phyloP scores from a whole-genome alignment of 768 basidiomycete species.

The Boletus reticulatus region DNA sequence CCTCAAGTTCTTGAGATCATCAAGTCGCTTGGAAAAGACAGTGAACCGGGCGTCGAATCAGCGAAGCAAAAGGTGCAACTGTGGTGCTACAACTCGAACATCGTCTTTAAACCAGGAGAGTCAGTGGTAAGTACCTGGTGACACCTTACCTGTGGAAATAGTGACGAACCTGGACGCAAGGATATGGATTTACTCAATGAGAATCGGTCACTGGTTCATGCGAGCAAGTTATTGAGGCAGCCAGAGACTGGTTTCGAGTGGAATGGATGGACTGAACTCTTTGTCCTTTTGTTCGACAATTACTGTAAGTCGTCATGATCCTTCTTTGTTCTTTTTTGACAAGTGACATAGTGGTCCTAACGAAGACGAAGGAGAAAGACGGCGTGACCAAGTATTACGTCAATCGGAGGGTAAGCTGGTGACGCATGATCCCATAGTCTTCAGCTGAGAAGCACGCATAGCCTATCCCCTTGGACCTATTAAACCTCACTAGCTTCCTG shows the following conservation, averaged over 20 bases:
- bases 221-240: slow-evolving; percentile 80
- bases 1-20: slow-evolving; percentile 87
- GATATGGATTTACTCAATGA: slow-evolving; percentile 91
- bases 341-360: slow-evolving; percentile 70
- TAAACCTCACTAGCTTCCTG: slow-evolving; percentile 81
- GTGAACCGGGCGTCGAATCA: slow-evolving; percentile 80
- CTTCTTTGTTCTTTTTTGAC: slow-evolving; percentile 7
- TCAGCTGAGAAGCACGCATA: slow-evolving; percentile 29
- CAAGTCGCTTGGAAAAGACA: slow-evolving; percentile 81
- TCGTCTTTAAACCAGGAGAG: slow-evolving; percentile 80
- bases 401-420: slow-evolving; percentile 63
- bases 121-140: slow-evolving; percentile 43
- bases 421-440: not conserved
- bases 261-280: slow-evolving; percentile 89
- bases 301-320: slow-evolving; percentile 59
- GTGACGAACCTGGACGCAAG: slow-evolving; percentile 26
- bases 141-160: not conserved
- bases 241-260: slow-evolving; percentile 87
- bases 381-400: slow-evolving; percentile 75
- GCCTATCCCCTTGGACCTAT: slow-evolving; percentile 91
- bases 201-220: slow-evolving; percentile 79
- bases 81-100: slow-evolving; percentile 79
- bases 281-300: slow-evolving; percentile 91
- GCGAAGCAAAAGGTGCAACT: slow-evolving; percentile 89
- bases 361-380: slow-evolving; percentile 79